A percentile compares a stretch with the other conserved stretches of the same genome.
phyloP scores from a whole-genome alignment of 2,329 filamentous ascomycete genomes.

The Nannizziopsis barbatae region DNA sequence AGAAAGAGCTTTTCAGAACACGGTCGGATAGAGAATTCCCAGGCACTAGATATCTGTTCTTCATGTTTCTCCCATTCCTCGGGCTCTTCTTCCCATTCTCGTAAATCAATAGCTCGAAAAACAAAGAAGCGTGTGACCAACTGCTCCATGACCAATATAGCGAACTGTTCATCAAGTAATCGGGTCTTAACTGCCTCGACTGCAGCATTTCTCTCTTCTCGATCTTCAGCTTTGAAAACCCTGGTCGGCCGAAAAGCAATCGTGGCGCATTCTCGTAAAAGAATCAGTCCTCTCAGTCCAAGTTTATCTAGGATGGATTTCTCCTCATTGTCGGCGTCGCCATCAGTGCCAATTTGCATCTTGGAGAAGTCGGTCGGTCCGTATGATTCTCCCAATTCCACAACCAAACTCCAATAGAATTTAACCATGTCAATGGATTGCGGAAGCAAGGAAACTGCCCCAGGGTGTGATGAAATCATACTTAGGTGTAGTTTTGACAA shows the following conservation, averaged over 20 bases:
- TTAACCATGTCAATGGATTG: slow-evolving; percentile 65
- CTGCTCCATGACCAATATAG: slow-evolving; percentile 69
- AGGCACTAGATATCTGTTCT: slow-evolving; percentile 71
- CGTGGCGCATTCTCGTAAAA: slow-evolving; percentile 70
- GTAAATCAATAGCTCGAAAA: slow-evolving; percentile 71
- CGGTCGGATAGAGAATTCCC: slow-evolving; percentile 83
- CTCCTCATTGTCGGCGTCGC: slow-evolving; percentile 38
- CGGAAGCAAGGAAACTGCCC: slow-evolving; percentile 71
- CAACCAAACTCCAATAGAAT: slow-evolving; percentile 75
- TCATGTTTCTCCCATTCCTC: slow-evolving; percentile 92
- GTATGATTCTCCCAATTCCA: slow-evolving; percentile 62
- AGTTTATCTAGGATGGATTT: slow-evolving; percentile 61
- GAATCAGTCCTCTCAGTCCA: slow-evolving; percentile 67
- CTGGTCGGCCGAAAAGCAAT: slow-evolving; percentile 73
- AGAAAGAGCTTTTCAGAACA: slow-evolving; percentile 91
- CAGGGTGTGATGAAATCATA: slow-evolving; percentile 68
- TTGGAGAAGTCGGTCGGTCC: slow-evolving; percentile 21
- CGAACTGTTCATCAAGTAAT: slow-evolving; percentile 64
- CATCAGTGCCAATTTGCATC: slow-evolving; percentile 33
- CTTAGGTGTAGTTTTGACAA: slow-evolving; percentile 84
- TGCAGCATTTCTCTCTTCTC: slow-evolving; percentile 63
- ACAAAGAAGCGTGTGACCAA: slow-evolving; percentile 82
- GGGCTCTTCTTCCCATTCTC: slow-evolving; percentile 86
- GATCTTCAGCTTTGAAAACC: slow-evolving; percentile 72
- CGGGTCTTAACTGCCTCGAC: slow-evolving; percentile 58